These are phyloP conservation scores for Aspergillus glaucus DNA, from an alignment of 2,329 filamentous ascomycete genomes.

Conservation along the genomic window DNA sequence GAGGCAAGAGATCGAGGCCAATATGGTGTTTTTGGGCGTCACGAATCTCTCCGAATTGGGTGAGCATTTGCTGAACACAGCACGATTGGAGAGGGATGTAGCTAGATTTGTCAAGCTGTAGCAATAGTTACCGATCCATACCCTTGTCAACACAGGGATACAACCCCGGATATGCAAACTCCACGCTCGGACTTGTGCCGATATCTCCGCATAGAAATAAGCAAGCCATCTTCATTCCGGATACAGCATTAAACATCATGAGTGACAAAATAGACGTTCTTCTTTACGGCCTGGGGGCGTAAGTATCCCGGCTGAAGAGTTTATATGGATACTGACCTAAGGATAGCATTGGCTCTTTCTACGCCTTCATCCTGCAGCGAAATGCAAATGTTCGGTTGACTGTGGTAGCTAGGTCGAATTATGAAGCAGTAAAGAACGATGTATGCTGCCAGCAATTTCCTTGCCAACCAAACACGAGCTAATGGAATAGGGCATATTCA, in stretches of 20 bases:
- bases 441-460: slow-evolving; percentile 14
- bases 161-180: neutral
- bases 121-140: neutral
- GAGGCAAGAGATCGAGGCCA: slow-evolving; percentile 27
- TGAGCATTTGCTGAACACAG: slow-evolving; percentile 26
- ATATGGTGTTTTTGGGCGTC: slow-evolving; percentile 30
- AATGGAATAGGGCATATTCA: slow-evolving; percentile 32
- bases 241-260: slow-evolving; percentile 15
- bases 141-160: neutral
- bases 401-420: slow-evolving; percentile 43
- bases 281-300: slow-evolving; percentile 52
- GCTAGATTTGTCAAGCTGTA: slow-evolving; percentile 25
- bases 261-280: slow-evolving; percentile 36
- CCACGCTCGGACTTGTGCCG: neutral
- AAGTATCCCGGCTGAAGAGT: slow-evolving; percentile 18
- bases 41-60: slow-evolving; percentile 21
- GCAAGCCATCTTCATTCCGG: neutral
- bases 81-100: slow-evolving; percentile 26
- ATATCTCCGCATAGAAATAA: neutral
- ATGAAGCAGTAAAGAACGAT: slow-evolving; percentile 36
- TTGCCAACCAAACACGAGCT: neutral
- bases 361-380: slow-evolving; percentile 49
- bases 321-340: neutral
- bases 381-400: slow-evolving; percentile 35
- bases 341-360: slow-evolving; percentile 52